Evolutionary conservation across 371 early-diverging fungal species (phyloP), one percentile per base, ranked within the genome.

Genomic region (Mucor velutinosus): DNA sequence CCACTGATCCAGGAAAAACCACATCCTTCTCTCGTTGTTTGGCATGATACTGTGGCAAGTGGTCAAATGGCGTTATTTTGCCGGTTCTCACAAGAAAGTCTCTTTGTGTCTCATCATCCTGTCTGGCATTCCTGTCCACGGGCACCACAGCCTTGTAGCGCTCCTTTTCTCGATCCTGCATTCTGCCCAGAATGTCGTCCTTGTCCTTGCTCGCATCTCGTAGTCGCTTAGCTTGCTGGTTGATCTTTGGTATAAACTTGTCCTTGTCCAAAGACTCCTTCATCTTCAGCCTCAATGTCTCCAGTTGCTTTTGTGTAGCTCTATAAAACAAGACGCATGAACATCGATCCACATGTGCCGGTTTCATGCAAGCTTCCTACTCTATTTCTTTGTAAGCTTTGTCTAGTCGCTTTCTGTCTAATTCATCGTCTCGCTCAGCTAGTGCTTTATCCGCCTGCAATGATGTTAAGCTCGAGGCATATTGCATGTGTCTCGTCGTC

Each of bases 11-110:
- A n/a, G 72, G 68, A 15, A 62, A 63, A 15, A 63, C 15, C 1
- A n/a, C 17, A 37, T 35, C 11, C 12, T 51, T 61, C 41, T 64
- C 58, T 5, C 7, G 21, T 30, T 37, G 35, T 21, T 27, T 35
- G 27, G 65, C 74, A 61, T 76, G 74, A 17, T 76, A 57, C 11
- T 80, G 77, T 6, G 73, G 66, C 59, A 83, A 61, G 10, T 78
- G 68, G 6, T 81, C 77, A 75, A 94, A 94, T 0, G 94, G 94
- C 0, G 90, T 94, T 53, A 93, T 90, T 71, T 91, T 90, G 32
- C 94, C 93, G 8, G 87, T 89, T 21, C 92, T 79, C 65, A 92
- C 90, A 39, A 93, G 76, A 55, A 78, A 83, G 7, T 93, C 93
- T 27, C 88, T 70, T 30, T 86, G 86, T 0, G 87, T 77, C 65